Conservation (phyloP, 768 basidiomycete genomes). For the Cantharellus anzutake region DNA sequence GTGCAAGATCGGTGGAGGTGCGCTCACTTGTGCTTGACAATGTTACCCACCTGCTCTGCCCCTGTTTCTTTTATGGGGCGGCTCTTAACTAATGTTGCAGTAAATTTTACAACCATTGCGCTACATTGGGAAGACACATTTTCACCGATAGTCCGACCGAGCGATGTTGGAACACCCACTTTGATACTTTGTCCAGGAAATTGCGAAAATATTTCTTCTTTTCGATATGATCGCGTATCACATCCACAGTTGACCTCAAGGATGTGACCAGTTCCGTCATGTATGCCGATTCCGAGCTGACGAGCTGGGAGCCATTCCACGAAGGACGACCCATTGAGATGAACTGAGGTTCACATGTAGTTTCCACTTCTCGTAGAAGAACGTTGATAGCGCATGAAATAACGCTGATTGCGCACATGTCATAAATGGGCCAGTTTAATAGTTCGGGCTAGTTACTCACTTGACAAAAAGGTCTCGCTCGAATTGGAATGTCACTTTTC, state of each 20-base stretch:
- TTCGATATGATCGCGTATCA: slow-evolving; percentile 65
- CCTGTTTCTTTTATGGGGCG: slow-evolving; percentile 83
- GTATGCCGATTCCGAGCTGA: slow-evolving; percentile 73
- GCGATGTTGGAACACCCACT: slow-evolving; percentile 64
- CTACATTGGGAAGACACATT: slow-evolving; percentile 21
- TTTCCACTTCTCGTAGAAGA: slow-evolving; percentile 71
- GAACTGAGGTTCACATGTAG: slow-evolving; percentile 63
- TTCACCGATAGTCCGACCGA: slow-evolving; percentile 88
- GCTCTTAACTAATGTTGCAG: slow-evolving; percentile 74
- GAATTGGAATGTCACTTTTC: slow-evolving; percentile 59
- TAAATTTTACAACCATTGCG: slow-evolving; percentile 70
- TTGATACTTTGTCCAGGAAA: slow-evolving; percentile 82
- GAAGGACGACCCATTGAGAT: slow-evolving; percentile 53
- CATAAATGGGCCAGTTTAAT: not conserved
- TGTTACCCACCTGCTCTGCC: slow-evolving; percentile 62
- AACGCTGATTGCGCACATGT: slow-evolving; percentile 28
- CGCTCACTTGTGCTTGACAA: not conserved
- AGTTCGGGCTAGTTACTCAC: slow-evolving; percentile 23
- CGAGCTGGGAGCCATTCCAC: slow-evolving; percentile 66
- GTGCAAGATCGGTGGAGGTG: not conserved
- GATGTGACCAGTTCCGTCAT: slow-evolving; percentile 55
- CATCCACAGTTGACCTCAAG: slow-evolving; percentile 56
- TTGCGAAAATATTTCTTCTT: slow-evolving; percentile 91
- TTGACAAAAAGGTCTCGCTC: slow-evolving; percentile 83
- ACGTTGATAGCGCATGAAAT: slow-evolving; percentile 68